A percentile compares a stretch with the other conserved stretches of the same genome.
These are phyloP conservation scores for Graphiopsis chlorocephala DNA, from an alignment of 2,329 filamentous ascomycete genomes.

Conservation along the genomic window DNA sequence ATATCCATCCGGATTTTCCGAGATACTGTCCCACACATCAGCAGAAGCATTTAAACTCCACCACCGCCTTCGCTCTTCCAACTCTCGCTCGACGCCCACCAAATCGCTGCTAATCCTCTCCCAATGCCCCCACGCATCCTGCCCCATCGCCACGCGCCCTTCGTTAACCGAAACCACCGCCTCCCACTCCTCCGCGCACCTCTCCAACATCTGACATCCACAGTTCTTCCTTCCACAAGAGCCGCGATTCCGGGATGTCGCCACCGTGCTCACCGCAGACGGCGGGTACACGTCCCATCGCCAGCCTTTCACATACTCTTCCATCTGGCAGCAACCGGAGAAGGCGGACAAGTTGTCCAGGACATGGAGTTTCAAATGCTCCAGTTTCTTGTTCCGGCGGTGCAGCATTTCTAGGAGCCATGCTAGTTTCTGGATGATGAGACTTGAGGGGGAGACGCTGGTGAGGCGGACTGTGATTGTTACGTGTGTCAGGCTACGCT, in stretches of 20 bases:
- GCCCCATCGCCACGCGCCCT: background rate
- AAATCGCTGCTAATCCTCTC: background rate
- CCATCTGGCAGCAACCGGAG: background rate
- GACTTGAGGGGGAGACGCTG: background rate
- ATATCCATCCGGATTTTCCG: background rate
- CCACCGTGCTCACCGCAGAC: background rate
- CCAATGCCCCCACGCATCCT: background rate
- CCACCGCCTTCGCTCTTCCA: background rate
- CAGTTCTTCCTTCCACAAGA: background rate
- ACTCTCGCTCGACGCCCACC: background rate
- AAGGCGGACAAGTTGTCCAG: background rate
- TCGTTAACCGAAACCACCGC: background rate
- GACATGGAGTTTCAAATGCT: background rate
- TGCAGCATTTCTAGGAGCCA: background rate
- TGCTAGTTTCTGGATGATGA: background rate
- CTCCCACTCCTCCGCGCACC: background rate
- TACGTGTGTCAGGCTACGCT: background rate
- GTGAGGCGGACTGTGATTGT: background rate
- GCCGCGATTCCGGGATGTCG: too few species aligned
- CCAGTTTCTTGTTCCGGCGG: background rate
- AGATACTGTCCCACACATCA: background rate
- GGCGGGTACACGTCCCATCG: background rate
- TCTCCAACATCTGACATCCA: background rate
- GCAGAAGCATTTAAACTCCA: background rate
- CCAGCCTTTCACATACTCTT: background rate